Conservation (phyloP, 192 early-diverging fungal genomes). For the Backusella tarrabulga region DNA sequence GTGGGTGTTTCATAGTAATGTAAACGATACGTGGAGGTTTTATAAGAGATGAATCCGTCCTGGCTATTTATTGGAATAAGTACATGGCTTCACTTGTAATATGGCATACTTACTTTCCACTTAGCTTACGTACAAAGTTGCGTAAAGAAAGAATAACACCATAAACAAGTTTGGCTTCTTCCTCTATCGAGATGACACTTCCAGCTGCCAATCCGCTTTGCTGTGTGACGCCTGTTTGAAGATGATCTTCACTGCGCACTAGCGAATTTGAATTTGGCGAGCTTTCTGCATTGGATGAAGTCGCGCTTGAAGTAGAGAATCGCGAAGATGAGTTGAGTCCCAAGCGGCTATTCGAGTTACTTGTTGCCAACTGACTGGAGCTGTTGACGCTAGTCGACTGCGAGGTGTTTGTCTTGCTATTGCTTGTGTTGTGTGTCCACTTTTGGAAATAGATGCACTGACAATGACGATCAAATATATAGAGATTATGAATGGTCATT, state of each 20-base stretch:
- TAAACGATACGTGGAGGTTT: slow-evolving; percentile 82
- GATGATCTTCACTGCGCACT: slow-evolving; percentile 15
- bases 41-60: slow-evolving; percentile 73
- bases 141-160: slow-evolving; percentile 90
- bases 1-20: slow-evolving; percentile 91
- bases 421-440: slow-evolving; percentile 58
- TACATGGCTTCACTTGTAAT: neutral
- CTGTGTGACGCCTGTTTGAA: slow-evolving; percentile 27
- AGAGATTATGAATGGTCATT: slow-evolving; percentile 76
- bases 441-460: slow-evolving; percentile 85
- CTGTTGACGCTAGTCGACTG: slow-evolving; percentile 28
- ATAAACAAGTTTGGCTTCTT: slow-evolving; percentile 95
- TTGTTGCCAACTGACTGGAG: slow-evolving; percentile 27
- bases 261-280: slow-evolving; percentile 24
- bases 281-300: slow-evolving; percentile 26
- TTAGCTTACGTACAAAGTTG: slow-evolving; percentile 86
- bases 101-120: slow-evolving; percentile 38
- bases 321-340: slow-evolving; percentile 43
- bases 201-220: slow-evolving; percentile 42
- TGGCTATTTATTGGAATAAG: slow-evolving; percentile 29
- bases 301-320: slow-evolving; percentile 32
- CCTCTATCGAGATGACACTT: slow-evolving; percentile 61
- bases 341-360: slow-evolving; percentile 30
- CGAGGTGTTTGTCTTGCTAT: slow-evolving; percentile 1
- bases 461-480: slow-evolving; percentile 95